Percentiles rank a stretch among this genome's conserved stretches.
phyloP scores from a whole-genome alignment of 257 asterid genomes.

The Linaria vulgaris region DNA sequence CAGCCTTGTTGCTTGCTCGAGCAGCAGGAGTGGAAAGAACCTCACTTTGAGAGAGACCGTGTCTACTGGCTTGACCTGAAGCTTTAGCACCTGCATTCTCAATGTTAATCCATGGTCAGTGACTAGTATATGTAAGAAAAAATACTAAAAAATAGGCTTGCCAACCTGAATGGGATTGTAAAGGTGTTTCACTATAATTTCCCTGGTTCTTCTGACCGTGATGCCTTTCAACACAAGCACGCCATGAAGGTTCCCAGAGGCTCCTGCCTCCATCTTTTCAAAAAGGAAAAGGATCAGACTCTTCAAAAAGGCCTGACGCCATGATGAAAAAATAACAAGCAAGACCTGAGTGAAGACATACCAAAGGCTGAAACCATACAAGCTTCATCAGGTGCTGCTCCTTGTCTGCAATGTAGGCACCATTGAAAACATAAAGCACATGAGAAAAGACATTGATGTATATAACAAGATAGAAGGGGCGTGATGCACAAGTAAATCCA shows the following conservation, averaged over 20 bases:
- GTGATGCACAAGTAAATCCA: background rate
- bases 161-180: constrained; percentile 64
- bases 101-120: constrained; percentile 26
- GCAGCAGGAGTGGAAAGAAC: constrained; percentile 44
- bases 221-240: constrained; percentile 67
- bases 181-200: constrained; percentile 54
- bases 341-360: background rate
- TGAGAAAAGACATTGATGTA: constrained; percentile 11
- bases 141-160: constrained; percentile 19
- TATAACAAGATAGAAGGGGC: constrained; percentile 7
- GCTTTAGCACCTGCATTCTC: constrained; percentile 59
- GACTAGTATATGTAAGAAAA: constrained; percentile 14
- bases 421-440: constrained; percentile 25
- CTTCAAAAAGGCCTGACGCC: constrained; percentile 21
- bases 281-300: background rate
- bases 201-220: constrained; percentile 52
- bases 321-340: constrained; percentile 3
- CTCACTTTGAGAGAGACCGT: constrained; percentile 51
- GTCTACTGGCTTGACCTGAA: constrained; percentile 53
- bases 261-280: constrained; percentile 76
- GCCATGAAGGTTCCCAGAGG: constrained; percentile 91
- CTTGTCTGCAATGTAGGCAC: constrained; percentile 64
- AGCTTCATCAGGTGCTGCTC: constrained; percentile 93
- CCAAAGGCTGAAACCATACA: constrained; percentile 97
- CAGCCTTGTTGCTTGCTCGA: constrained; percentile 52